These are phyloP conservation scores for Daedalea quercina DNA, from an alignment of 768 basidiomycete genomes.

Conservation along the genomic window DNA sequence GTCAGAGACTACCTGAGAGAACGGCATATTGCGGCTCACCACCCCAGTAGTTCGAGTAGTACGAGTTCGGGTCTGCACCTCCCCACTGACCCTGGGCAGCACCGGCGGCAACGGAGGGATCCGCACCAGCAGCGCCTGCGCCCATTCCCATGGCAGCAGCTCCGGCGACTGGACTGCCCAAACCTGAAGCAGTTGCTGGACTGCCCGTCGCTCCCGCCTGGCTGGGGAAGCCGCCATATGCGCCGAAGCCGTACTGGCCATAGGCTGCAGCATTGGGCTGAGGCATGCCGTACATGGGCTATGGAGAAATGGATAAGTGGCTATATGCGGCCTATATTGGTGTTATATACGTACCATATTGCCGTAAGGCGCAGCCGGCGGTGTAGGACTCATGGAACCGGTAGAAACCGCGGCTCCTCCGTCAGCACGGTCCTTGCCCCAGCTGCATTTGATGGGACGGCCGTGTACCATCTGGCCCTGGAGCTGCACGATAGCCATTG, in stretches of 20 bases:
- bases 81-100: slow-evolving; percentile 76
- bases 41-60: slow-evolving; percentile 82
- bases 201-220: slow-evolving; percentile 40
- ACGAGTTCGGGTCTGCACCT: slow-evolving; percentile 61
- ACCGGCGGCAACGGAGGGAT: slow-evolving; percentile 38
- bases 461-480: slow-evolving; percentile 98
- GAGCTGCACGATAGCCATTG: slow-evolving; percentile 94
- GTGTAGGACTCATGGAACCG: slow-evolving; percentile 51
- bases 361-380: slow-evolving; percentile 60
- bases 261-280: slow-evolving; percentile 76
- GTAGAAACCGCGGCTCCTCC: slow-evolving; percentile 47
- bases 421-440: slow-evolving; percentile 94
- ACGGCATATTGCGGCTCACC: slow-evolving; percentile 37
- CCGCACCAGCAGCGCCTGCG: slow-evolving; percentile 41
- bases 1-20: background rate
- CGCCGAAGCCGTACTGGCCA: slow-evolving; percentile 73
- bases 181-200: slow-evolving; percentile 35
- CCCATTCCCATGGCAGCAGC: slow-evolving; percentile 50
- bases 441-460: slow-evolving; percentile 95
- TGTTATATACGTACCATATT: slow-evolving; percentile 55
- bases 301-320: slow-evolving; percentile 8
- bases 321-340: slow-evolving; percentile 1
- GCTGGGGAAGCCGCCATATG: slow-evolving; percentile 64
- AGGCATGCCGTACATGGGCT: slow-evolving; percentile 91
- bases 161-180: slow-evolving; percentile 52